Conservation (phyloP, 768 basidiomycete genomes). For the Paxillus ammoniavirescens region DNA sequence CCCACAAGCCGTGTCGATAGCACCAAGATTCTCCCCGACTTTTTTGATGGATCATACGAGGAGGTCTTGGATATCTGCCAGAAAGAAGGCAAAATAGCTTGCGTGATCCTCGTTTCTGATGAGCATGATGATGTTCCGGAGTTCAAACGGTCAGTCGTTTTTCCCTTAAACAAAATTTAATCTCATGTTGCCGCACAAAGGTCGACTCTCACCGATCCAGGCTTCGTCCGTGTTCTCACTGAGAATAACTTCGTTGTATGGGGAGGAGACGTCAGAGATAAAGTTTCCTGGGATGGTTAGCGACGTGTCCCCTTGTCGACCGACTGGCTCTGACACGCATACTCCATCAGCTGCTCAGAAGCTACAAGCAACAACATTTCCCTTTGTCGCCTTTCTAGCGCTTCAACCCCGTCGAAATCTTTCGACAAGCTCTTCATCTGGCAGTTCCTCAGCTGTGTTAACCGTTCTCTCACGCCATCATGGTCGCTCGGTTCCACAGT, state of each 20-base stretch:
- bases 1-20: conserved; percentile 32
- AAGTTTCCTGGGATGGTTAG: conserved; percentile 76
- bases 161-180: background rate
- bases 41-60: conserved; percentile 80
- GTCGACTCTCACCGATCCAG: conserved; percentile 70
- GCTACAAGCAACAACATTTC: conserved; percentile 86
- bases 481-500: conserved; percentile 52
- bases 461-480: conserved; percentile 87
- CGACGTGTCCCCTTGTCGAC: background rate
- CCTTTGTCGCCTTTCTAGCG: conserved; percentile 89
- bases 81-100: conserved; percentile 69
- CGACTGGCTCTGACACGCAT: background rate
- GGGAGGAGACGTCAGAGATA: conserved; percentile 88
- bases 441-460: conserved; percentile 47
- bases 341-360: conserved; percentile 53
- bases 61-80: conserved; percentile 69
- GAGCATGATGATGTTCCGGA: conserved; percentile 88
- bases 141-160: conserved; percentile 69
- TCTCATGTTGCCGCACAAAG: conserved; percentile 34
- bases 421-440: conserved; percentile 32
- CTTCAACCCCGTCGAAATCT: conserved; percentile 68
- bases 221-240: conserved; percentile 63
- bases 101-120: conserved; percentile 79
- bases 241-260: conserved; percentile 82
- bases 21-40: conserved; percentile 69